phyloP scores from a whole-genome alignment of 345 rosid species.

The Triadica sebifera region DNA sequence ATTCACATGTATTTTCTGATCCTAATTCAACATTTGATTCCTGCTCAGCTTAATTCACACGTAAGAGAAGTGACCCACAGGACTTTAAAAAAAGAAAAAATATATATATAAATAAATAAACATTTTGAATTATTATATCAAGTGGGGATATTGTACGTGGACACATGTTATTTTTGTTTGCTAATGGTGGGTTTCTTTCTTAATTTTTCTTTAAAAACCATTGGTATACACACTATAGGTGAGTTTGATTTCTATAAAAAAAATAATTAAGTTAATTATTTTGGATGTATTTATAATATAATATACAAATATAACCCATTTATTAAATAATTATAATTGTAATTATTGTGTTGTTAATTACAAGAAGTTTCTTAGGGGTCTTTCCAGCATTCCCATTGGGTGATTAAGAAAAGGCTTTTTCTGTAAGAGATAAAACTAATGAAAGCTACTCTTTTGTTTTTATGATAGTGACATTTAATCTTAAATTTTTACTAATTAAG shows the following conservation, averaged over 20 bases:
- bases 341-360: slow-evolving; percentile 22
- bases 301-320: neutral
- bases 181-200: slow-evolving; percentile 9
- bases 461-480: neutral
- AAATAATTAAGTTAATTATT: slow-evolving; percentile 3
- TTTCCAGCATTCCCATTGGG: slow-evolving; percentile 33
- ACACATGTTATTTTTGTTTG: slow-evolving; percentile 12
- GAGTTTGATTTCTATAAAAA: neutral
- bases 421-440: slow-evolving; percentile 26
- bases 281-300: slow-evolving; percentile 29
- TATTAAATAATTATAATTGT: neutral
- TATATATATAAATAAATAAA: neutral
- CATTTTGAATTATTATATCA: neutral
- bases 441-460: slow-evolving; percentile 27
- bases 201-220: neutral
- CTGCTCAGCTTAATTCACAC: slow-evolving; percentile 15
- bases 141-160: neutral
- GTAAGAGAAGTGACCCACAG: slow-evolving; percentile 32
- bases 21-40: neutral
- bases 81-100: slow-evolving; percentile 14
- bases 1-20: neutral
- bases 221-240: slow-evolving; percentile 1
- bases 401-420: slow-evolving; percentile 15
- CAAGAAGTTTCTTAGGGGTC: slow-evolving; percentile 41
- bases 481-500: slow-evolving; percentile 7